Percentiles rank a stretch among this genome's conserved stretches.
Evolutionary conservation across 345 rosid genomes (phyloP).

Genomic region (Aquilaria yunnanensis): DNA sequence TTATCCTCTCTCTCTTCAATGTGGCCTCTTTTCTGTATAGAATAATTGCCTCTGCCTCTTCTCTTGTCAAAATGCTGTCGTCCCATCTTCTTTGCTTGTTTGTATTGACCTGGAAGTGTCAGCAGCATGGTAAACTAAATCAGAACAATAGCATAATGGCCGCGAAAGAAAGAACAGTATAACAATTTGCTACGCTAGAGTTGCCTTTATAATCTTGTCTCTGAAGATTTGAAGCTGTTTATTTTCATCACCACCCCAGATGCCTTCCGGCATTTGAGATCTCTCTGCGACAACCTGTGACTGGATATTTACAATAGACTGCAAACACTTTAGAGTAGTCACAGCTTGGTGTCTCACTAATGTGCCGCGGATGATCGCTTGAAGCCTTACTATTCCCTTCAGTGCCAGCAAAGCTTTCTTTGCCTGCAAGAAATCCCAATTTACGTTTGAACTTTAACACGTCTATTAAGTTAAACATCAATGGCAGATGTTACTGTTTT

Average conservation of each 20-base stretch:
- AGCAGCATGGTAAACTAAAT: background rate
- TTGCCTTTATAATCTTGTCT: conserved; percentile 55
- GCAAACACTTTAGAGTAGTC: conserved; percentile 72
- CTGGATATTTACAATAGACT: conserved; percentile 77
- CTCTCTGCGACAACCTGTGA: conserved; percentile 57
- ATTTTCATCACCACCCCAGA: conserved; percentile 31
- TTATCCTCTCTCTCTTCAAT: conserved; percentile 57
- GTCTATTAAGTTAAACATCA: background rate
- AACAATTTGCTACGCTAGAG: background rate
- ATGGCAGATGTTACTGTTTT: background rate
- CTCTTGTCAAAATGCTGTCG: conserved; percentile 70
- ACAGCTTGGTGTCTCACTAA: conserved; percentile 79
- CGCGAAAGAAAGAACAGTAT: background rate
- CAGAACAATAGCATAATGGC: background rate
- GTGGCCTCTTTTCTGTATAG: conserved; percentile 71
- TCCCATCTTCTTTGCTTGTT: conserved; percentile 76
- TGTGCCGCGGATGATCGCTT: conserved; percentile 79
- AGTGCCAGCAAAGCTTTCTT: conserved; percentile 84
- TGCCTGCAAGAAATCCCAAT: conserved; percentile 43
- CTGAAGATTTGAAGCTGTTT: conserved; percentile 36
- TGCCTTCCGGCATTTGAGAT: conserved; percentile 32
- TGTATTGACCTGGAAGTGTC: conserved; percentile 48
- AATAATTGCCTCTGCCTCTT: conserved; percentile 57
- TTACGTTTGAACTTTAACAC: background rate
- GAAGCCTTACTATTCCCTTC: conserved; percentile 90